phyloP scores from a whole-genome alignment of 2,329 filamentous ascomycete species.

The Monilinia vaccinii-corymbosi region DNA sequence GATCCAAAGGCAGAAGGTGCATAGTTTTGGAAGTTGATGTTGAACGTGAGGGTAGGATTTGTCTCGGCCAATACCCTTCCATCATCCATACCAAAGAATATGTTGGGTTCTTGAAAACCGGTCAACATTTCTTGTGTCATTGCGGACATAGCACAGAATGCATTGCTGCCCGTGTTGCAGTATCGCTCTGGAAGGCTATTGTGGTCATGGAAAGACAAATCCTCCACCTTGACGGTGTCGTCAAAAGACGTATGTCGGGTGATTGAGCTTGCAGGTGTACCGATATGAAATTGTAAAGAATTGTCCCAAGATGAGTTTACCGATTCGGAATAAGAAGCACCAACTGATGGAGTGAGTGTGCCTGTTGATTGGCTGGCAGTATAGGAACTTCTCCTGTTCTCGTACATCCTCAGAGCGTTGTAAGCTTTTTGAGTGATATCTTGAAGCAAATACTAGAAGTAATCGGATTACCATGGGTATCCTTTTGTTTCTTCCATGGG shows the following conservation, averaged over 20 bases:
- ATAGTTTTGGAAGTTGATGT: slow-evolving; percentile 7
- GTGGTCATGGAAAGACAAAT: slow-evolving; percentile 9
- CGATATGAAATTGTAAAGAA: background rate
- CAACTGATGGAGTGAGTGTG: slow-evolving; percentile 3
- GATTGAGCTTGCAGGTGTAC: background rate
- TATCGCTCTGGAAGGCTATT: slow-evolving; percentile 10
- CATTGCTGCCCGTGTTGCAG: background rate
- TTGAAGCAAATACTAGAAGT: background rate
- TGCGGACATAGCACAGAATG: slow-evolving; percentile 12
- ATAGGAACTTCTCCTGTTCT: background rate
- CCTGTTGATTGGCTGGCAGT: background rate
- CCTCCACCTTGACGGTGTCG: slow-evolving; percentile 10
- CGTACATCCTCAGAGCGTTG: background rate
- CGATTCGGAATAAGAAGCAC: slow-evolving; percentile 6
- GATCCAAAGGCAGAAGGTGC: slow-evolving; percentile 1
- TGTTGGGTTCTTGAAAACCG: slow-evolving; percentile 9
- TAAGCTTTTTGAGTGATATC: background rate
- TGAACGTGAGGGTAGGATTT: slow-evolving; percentile 6
- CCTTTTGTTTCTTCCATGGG: too few species aligned
- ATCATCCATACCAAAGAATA: slow-evolving; percentile 10
- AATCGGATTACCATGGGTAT: background rate
- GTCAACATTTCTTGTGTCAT: slow-evolving; percentile 14
- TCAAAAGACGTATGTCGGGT: slow-evolving; percentile 5
- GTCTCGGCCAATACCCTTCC: slow-evolving; percentile 8
- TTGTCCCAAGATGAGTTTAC: slow-evolving; percentile 7